Base-by-base conservation (phyloP, 2,329 filamentous ascomycete genomes). In the Aspergillus sp. region DNA sequence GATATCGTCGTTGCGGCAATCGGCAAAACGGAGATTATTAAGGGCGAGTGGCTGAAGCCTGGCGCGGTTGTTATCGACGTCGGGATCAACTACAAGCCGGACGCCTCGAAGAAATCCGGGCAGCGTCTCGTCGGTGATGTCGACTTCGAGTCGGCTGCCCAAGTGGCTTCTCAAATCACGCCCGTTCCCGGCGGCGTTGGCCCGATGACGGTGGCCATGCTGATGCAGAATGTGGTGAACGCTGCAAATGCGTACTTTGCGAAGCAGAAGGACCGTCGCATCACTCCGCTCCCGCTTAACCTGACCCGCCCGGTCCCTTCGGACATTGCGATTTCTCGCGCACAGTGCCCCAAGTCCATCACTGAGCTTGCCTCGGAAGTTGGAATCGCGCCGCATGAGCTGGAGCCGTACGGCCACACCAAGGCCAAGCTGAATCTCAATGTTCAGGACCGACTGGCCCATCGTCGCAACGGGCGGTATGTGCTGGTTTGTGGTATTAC, bases 141-240 rank as follows among this genome's bases (percentile, higher is more conserved):
- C 26, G 86, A 98, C 51, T 96, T 79, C 49, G 86, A 86, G 32
- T 78, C 82, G 26, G 89, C 89, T 11, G 73, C 72, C 11, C 71
- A 93, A 55, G 82, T 95, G 26, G 91, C 88, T 13, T 94, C 88
- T 2, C 75, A 83, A 52, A 95, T 98, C 53, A 98, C 91, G 2
- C 91, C 91, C 1, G 91, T 98, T 2, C 91, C 91, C 1, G 91
- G 91, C 36, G 91, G 91, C 60, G 91, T 98, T 37, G 91, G 91
- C 0, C 91, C 91, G 31, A 98, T 98, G 91, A 98, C 91, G 3
- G 88, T 98, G 42, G 91, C 91, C 39, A 98, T 98, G 91, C 71
- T 98, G 29, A 68, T 98, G 49, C 84, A 93, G 61, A 98, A 98
- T 54, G 88, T 96, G 6, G 82, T 96, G 34, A 82, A 89, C 47